A percentile compares a stretch with the other conserved stretches of the same genome.
Conservation (phyloP, 768 basidiomycete genomes). For the Dacryopinax primogenitus region DNA sequence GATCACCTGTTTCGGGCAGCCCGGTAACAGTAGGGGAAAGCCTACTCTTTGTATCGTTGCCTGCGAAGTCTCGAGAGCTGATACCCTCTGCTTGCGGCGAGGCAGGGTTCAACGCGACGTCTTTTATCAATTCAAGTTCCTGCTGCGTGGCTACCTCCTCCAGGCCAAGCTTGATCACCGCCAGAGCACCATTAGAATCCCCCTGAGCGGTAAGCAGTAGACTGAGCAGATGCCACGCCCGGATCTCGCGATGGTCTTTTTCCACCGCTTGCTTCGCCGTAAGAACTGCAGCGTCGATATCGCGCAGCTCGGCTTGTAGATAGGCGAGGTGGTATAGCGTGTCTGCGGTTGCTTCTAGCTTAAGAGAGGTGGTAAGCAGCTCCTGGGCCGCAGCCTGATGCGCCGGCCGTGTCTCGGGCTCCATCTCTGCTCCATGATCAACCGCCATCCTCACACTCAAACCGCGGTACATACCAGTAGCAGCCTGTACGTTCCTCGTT, state of each 20-base stretch:
- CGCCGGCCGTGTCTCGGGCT: conserved; percentile 45
- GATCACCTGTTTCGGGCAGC: neutral
- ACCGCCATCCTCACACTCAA: neutral
- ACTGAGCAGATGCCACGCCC: conserved; percentile 86
- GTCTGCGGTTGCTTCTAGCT: conserved; percentile 21
- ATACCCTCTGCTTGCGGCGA: conserved; percentile 5
- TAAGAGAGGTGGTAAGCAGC: conserved; percentile 25
- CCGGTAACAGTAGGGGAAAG: neutral
- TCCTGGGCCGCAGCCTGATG: conserved; percentile 42
- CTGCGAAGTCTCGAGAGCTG: neutral
- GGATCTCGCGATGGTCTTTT: conserved; percentile 40
- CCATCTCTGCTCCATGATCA: conserved; percentile 40
- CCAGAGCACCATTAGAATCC: conserved; percentile 64
- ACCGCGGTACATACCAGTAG: conserved; percentile 39
- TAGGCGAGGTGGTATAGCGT: conserved; percentile 73
- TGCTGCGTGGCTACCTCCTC: conserved; percentile 18
- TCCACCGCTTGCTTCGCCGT: conserved; percentile 64
- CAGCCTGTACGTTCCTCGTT: conserved; percentile 53
- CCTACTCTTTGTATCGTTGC: neutral
- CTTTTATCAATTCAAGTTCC: neutral
- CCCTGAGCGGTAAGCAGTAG: conserved; percentile 65
- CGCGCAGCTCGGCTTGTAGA: conserved; percentile 52
- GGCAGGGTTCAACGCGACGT: neutral
- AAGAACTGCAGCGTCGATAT: conserved; percentile 53
- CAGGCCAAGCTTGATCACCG: conserved; percentile 67